Base-by-base conservation (phyloP, 345 rosid species). In the Capsella bursapastoris region DNA sequence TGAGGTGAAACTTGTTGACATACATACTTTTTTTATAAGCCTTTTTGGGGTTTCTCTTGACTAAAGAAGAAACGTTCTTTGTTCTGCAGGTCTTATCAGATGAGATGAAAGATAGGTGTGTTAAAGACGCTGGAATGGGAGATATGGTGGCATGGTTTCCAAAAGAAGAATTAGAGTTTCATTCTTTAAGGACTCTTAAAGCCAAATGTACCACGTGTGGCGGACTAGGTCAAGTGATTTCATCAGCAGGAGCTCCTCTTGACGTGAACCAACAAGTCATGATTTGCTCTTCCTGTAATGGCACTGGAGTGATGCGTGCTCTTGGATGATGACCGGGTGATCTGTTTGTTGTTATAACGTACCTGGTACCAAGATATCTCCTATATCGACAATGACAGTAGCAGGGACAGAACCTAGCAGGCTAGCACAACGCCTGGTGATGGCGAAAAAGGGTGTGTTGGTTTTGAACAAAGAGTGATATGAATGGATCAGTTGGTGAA, bases 191-290 rank as follows among this genome's bases (percentile, higher is more conserved):
- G 15, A 43, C 48, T 43, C 48, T 43, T 43, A 13, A 43, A 43
- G 15, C 90, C 10, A 91, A 72, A 59, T 91, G 98, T 67, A 86
- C 79, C 56, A 87, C 96, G 2, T 91, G 98, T 44, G 93, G 97
- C 12, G 98, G 98, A 7, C 98, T 90, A 82, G 98, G 98, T 37
- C 98, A 91, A 72, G 97, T 94, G 37, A 81, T 94, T 65, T 82
- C 96, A 22, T 88, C 97, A 2, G 87, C 96, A 7, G 83, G 96
- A 76, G 91, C 95, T 48, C 97, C 98, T 1, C 72, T 94, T 27
- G 97, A 97, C 16, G 90, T 94, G 40, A 91, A 91, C 83, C 97
- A 94, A 83, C 98, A 91, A 80, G 98, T 94, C 44, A 94, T 85
- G 90, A 85, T 87, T 45, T 91, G 98, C 78, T 87, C 91, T n/a